phyloP scores from a whole-genome alignment of 164 flowering plant species.

The Stephania yunnanensis region DNA sequence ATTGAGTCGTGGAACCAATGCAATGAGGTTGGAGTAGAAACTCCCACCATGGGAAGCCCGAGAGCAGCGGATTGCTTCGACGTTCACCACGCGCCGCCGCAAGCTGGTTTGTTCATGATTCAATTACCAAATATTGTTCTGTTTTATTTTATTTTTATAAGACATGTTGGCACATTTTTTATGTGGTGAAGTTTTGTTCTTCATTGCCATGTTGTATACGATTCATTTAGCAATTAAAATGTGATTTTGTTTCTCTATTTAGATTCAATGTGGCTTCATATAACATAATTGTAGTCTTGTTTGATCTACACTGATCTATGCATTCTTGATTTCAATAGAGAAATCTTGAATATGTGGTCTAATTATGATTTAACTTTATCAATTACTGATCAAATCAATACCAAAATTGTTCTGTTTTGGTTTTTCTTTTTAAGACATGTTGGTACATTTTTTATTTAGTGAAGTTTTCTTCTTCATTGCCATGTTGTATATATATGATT shows the following conservation, averaged over 20 bases:
- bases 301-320: not conserved
- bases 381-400: too few species aligned
- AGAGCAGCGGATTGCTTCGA: constrained; percentile 69
- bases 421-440: not conserved
- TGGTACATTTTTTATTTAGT: not conserved
- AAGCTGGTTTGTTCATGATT: constrained; percentile 1
- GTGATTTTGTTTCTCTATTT: too few species aligned
- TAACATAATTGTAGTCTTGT: too few species aligned
- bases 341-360: too few species aligned
- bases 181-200: not conserved
- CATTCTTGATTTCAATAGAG: too few species aligned
- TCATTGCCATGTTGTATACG: not conserved
- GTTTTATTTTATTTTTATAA: not conserved
- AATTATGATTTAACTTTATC: too few species aligned
- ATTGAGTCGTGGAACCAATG: constrained; percentile 68
- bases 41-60: constrained; percentile 53
- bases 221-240: not conserved
- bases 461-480: not conserved
- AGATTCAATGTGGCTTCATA: too few species aligned
- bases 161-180: not conserved
- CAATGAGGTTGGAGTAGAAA: constrained; percentile 64
- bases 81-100: constrained; percentile 21
- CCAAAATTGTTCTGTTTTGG: not conserved
- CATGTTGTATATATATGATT: not conserved
- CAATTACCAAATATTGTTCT: not conserved